phyloP scores from a whole-genome alignment of 2,329 filamentous ascomycete genomes.

The Proliferodiscus dingleyae region DNA sequence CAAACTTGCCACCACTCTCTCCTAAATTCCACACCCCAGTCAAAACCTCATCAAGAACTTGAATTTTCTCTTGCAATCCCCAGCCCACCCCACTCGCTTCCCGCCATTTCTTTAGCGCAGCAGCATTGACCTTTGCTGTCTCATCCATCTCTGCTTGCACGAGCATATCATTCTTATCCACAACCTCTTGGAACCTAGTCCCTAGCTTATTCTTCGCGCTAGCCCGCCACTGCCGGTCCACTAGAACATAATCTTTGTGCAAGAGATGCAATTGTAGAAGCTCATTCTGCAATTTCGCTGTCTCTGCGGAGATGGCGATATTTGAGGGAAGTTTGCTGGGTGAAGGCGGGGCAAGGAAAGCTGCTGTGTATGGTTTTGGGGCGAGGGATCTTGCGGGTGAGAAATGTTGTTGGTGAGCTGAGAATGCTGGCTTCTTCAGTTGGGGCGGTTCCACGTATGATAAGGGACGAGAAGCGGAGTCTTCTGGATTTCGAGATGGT shows the following conservation, averaged over 20 bases:
- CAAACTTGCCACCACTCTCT: constrained; percentile 52
- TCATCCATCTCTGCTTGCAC: constrained; percentile 39
- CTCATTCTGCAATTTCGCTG: constrained; percentile 55
- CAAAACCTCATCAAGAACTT: constrained; percentile 51
- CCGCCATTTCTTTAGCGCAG: constrained; percentile 49
- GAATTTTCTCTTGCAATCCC: constrained; percentile 51
- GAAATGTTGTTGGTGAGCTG: constrained; percentile 62
- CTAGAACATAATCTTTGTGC: constrained; percentile 48
- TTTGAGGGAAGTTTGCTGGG: constrained; percentile 59
- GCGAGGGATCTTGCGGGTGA: constrained; percentile 57
- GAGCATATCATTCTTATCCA: constrained; percentile 38
- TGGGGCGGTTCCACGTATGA: constrained; percentile 12
- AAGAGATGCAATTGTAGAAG: constrained; percentile 61
- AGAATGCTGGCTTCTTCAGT: constrained; percentile 40
- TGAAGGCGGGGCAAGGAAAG: constrained; percentile 54
- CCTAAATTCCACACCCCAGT: constrained; percentile 53
- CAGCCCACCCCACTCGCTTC: constrained; percentile 28
- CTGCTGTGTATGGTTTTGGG: constrained; percentile 57
- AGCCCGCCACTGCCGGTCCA: constrained; percentile 47
- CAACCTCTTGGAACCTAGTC: constrained; percentile 37
- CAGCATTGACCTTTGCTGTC: constrained; percentile 45
- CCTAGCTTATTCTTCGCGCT: constrained; percentile 49
- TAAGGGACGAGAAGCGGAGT: too few relatives aligned
- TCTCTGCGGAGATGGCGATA: constrained; percentile 54
- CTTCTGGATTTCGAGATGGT: too few relatives aligned